Evolutionary conservation across 1,284 basidiomycete species (phyloP).

Genomic region (Irpex sp.): DNA sequence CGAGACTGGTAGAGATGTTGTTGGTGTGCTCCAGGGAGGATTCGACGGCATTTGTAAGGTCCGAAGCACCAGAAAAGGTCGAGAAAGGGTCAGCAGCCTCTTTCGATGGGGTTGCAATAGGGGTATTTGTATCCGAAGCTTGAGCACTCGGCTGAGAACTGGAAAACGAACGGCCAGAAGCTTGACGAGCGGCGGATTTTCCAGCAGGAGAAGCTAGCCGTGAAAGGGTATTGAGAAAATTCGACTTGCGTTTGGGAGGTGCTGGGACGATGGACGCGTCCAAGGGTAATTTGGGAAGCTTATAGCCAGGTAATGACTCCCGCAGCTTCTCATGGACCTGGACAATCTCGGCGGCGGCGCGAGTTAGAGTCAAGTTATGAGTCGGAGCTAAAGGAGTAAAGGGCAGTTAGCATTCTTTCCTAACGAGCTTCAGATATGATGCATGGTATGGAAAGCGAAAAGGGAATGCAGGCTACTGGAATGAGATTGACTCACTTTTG

Average conservation of each 20-base stretch:
- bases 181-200: conserved; percentile 34
- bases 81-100: conserved; percentile 62
- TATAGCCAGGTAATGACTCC: conserved; percentile 47
- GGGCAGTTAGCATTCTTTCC: conserved; percentile 19
- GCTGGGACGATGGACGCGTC: conserved; percentile 47
- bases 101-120: conserved; percentile 47
- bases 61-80: conserved; percentile 29
- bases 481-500: conserved; percentile 39
- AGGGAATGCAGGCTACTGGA: background rate
- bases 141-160: conserved; percentile 32
- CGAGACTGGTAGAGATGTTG: conserved; percentile 55
- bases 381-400: conserved; percentile 60
- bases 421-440: conserved; percentile 3
- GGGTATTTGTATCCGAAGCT: conserved; percentile 37
- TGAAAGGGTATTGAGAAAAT: conserved; percentile 77
- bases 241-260: conserved; percentile 71
- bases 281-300: conserved; percentile 60
- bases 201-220: conserved; percentile 67
- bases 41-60: conserved; percentile 4
- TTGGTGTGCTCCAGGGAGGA: conserved; percentile 37
- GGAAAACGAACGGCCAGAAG: conserved; percentile 24
- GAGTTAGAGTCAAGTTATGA: conserved; percentile 83
- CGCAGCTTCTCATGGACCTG: conserved; percentile 76
- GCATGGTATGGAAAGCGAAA: background rate
- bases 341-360: conserved; percentile 69